Percentiles rank a stretch among this genome's conserved stretches.
phyloP scores from a whole-genome alignment of 2,329 filamentous ascomycete species.

The Zymoseptoria pseudotritici region DNA sequence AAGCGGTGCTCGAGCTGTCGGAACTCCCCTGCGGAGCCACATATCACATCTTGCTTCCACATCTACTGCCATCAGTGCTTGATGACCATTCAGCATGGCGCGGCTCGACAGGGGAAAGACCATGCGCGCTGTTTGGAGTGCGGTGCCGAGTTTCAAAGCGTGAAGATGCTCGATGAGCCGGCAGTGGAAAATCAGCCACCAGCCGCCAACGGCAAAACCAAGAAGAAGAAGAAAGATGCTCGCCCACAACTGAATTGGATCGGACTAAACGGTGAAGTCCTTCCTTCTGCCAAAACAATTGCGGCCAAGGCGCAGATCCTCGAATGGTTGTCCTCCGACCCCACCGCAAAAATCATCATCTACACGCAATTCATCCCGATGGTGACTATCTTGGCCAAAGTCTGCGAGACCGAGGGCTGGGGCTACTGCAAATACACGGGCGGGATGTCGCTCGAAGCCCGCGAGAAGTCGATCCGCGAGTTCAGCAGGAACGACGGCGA shows the following conservation, averaged over 20 bases:
- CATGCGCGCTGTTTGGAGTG: conserved; percentile 31
- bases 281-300: conserved; percentile 41
- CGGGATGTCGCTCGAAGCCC: conserved; percentile 36
- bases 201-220: conserved; percentile 4
- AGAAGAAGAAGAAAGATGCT: conserved; percentile 19
- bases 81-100: conserved; percentile 22
- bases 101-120: conserved; percentile 20
- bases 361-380: conserved; percentile 54
- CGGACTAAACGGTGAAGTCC: conserved; percentile 28
- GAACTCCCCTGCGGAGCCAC: conserved; percentile 32
- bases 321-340: conserved; percentile 39
- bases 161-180: conserved; percentile 8
- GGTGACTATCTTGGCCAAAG: conserved; percentile 42
- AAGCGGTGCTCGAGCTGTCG: conserved; percentile 40
- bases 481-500: conserved; percentile 33
- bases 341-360: conserved; percentile 46
- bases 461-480: conserved; percentile 39
- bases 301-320: conserved; percentile 41
- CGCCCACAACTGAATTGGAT: conserved; percentile 33
- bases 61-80: conserved; percentile 49
- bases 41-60: conserved; percentile 48
- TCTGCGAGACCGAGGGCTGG: conserved; percentile 48
- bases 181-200: background rate
- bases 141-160: conserved; percentile 20
- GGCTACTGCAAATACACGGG: conserved; percentile 43